Conservation (phyloP, 2,329 filamentous ascomycete genomes). For the Madurella fahalii region DNA sequence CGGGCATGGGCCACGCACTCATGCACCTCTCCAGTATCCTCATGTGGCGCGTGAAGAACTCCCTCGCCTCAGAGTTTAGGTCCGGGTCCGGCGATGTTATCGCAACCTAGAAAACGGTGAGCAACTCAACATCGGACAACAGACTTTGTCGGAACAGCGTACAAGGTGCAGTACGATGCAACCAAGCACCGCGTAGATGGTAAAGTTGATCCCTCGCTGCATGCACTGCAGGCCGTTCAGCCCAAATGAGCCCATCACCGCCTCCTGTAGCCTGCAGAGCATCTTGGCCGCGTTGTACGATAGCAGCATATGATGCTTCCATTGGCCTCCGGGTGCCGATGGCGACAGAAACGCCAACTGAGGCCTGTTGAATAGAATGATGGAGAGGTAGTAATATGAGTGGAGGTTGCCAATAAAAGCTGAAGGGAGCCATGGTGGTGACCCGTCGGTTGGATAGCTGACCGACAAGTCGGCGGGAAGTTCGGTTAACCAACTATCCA, state of each 20-base stretch:
- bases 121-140: slow-evolving; percentile 4
- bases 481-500: slow-evolving; percentile 70
- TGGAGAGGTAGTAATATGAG: slow-evolving; percentile 78
- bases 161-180: slow-evolving; percentile 93
- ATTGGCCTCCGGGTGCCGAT: slow-evolving; percentile 64
- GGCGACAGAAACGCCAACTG: slow-evolving; percentile 77
- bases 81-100: slow-evolving; percentile 91
- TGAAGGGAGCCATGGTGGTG: slow-evolving; percentile 77
- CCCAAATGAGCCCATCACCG: slow-evolving; percentile 70
- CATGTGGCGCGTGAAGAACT: slow-evolving; percentile 93
- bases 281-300: slow-evolving; percentile 82
- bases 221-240: slow-evolving; percentile 81
- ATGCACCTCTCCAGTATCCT: slow-evolving; percentile 84
- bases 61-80: slow-evolving; percentile 75
- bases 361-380: slow-evolving; percentile 84
- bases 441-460: slow-evolving; percentile 71
- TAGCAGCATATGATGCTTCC: slow-evolving; percentile 83
- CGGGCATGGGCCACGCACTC: slow-evolving; percentile 78
- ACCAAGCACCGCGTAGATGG: slow-evolving; percentile 85
- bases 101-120: slow-evolving; percentile 61
- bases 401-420: slow-evolving; percentile 88
- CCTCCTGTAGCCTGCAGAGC: slow-evolving; percentile 83
- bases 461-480: slow-evolving; percentile 76
- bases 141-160: slow-evolving; percentile 38
- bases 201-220: slow-evolving; percentile 91